Evolutionary conservation across 75 land plant genomes (phyloP).

Genomic region (Picea glauca): DNA sequence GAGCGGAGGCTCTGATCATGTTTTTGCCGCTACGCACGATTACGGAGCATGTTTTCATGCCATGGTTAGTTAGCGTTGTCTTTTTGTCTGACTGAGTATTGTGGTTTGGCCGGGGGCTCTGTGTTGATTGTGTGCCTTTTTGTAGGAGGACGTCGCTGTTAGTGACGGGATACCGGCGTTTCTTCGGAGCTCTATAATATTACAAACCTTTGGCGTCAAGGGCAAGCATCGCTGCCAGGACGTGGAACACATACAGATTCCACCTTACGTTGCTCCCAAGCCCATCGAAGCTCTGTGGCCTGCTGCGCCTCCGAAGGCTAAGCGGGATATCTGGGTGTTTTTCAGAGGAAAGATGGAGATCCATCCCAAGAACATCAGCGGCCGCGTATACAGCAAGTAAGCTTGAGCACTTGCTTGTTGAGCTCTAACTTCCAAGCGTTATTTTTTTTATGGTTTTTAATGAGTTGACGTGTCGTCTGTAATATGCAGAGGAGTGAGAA

Average conservation of each 20-base stretch:
- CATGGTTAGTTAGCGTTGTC: constrained; percentile 39
- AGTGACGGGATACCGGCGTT: constrained; percentile 71
- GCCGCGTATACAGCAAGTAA: constrained; percentile 86
- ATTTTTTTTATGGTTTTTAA: not conserved
- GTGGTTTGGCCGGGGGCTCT: not conserved
- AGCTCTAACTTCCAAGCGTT: too few relatives aligned
- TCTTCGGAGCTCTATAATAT: constrained; percentile 67
- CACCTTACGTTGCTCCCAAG: constrained; percentile 73
- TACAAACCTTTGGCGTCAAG: constrained; percentile 85
- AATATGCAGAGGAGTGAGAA: constrained; percentile 64
- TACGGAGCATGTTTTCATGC: constrained; percentile 93
- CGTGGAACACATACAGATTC: constrained; percentile 72
- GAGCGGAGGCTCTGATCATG: constrained; percentile 71
- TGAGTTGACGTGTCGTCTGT: not conserved
- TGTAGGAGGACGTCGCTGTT: constrained; percentile 69
- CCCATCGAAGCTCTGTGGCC: constrained; percentile 14
- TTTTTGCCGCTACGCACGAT: constrained; percentile 93
- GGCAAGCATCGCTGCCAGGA: constrained; percentile 74
- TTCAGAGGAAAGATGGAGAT: constrained; percentile 97
- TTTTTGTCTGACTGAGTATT: not conserved
- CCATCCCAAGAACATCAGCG: constrained; percentile 88
- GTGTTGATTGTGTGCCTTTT: not conserved
- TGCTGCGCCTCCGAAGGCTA: constrained; percentile 26
- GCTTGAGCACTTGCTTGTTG: not conserved
- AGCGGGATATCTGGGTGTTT: constrained; percentile 65